phyloP scores from a whole-genome alignment of 352 stramenopile species.

The Phytophthora crassamura region DNA sequence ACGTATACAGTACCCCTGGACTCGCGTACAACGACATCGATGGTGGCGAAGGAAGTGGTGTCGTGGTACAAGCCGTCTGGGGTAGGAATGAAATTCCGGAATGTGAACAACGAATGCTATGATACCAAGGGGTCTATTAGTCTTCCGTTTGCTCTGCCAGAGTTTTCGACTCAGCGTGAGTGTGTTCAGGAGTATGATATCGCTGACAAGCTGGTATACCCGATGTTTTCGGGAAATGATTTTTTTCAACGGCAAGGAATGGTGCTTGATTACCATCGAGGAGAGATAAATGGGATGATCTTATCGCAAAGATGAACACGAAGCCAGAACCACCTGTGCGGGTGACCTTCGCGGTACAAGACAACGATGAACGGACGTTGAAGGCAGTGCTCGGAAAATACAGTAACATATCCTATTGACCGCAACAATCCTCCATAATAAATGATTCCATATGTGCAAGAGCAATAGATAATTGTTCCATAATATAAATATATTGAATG shows the following conservation, averaged over 20 bases:
- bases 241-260: not conserved
- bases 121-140: not conserved
- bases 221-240: not conserved
- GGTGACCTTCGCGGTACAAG: not conserved
- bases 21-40: not conserved
- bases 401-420: too few species aligned
- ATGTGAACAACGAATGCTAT: not conserved
- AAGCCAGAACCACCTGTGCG: not conserved
- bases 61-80: not conserved
- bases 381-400: too few species aligned
- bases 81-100: not conserved
- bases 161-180: not conserved
- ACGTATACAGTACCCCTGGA: not conserved
- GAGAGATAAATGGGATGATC: not conserved
- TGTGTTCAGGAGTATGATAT: not conserved
- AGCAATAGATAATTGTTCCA: too few species aligned
- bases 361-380: not conserved
- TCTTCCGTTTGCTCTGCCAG: not conserved
- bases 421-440: too few species aligned
- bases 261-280: not conserved
- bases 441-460: too few species aligned
- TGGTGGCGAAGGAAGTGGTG: conserved; percentile 9
- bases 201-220: not conserved
- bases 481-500: too few species aligned
- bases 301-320: not conserved